A percentile compares a stretch with the other conserved stretches of the same genome.
Evolutionary conservation across 768 basidiomycete genomes (phyloP).

Genomic region (Tylopilus rubrobrunneus): DNA sequence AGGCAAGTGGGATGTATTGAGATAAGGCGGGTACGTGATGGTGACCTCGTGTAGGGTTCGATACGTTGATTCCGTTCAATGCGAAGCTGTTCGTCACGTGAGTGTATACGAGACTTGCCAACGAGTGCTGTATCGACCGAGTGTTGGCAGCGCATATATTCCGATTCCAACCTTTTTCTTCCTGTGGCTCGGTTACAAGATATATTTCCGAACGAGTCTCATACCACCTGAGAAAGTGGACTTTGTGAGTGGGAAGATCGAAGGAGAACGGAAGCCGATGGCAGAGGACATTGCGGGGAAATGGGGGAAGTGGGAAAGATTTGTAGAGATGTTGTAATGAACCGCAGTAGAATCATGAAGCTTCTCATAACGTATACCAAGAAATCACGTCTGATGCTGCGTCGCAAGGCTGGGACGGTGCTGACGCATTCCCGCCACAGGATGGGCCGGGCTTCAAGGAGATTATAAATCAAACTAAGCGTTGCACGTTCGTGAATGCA

Average conservation of each 20-base stretch:
- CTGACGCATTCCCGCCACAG: background rate
- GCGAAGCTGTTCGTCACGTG: slow-evolving; percentile 40
- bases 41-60: background rate
- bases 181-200: slow-evolving; percentile 35
- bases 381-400: background rate
- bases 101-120: too few relatives aligned
- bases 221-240: slow-evolving; percentile 11
- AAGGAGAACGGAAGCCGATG: slow-evolving; percentile 45
- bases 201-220: slow-evolving; percentile 24
- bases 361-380: background rate
- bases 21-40: background rate
- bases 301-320: background rate
- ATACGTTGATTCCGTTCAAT: background rate
- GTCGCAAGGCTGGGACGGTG: background rate
- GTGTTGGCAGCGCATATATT: slow-evolving; percentile 23
- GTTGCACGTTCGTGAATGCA: slow-evolving; percentile 10
- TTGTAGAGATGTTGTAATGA: background rate
- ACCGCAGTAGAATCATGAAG: too few relatives aligned
- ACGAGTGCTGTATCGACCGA: too few relatives aligned
- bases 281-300: slow-evolving; percentile 31
- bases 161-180: slow-evolving; percentile 20
- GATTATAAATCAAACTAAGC: background rate
- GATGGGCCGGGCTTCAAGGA: background rate
- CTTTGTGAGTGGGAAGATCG: slow-evolving; percentile 34
- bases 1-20: slow-evolving; percentile 21